Evolutionary conservation across 2,329 filamentous ascomycete genomes (phyloP).

Genomic region (Zymoseptoria brevis): DNA sequence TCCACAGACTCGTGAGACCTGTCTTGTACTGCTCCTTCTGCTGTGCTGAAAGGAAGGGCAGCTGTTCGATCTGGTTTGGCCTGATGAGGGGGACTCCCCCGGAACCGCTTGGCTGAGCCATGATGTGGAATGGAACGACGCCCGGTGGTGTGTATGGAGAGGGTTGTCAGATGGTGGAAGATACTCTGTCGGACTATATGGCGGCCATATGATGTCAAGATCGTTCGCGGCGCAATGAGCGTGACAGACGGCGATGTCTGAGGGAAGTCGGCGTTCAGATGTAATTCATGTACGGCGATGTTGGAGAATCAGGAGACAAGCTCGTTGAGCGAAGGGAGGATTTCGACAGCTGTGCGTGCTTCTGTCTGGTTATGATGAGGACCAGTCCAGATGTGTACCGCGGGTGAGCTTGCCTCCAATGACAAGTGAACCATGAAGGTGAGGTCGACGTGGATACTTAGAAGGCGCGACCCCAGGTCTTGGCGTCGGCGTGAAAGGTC

Average conservation of each 20-base stretch:
- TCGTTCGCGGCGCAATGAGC: not conserved
- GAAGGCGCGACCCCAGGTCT: not conserved
- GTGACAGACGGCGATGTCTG: not conserved
- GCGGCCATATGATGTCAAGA: not conserved
- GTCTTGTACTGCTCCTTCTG: constrained; percentile 50
- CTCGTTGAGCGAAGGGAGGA: not conserved
- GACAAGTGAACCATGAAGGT: not conserved
- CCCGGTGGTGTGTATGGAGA: not conserved
- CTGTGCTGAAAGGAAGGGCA: constrained; percentile 46
- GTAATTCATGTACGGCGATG: not conserved
- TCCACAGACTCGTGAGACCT: constrained; percentile 49
- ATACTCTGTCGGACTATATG: not conserved
- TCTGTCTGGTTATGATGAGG: not conserved
- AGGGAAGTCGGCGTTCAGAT: not conserved
- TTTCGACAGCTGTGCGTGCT: not conserved
- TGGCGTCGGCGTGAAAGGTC: not conserved
- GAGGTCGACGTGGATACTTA: not conserved
- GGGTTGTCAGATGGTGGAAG: not conserved
- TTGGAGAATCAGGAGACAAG: not conserved
- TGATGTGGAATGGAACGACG: not conserved
- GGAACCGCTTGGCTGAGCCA: not conserved
- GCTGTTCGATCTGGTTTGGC: constrained; percentile 45
- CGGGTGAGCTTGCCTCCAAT: not conserved
- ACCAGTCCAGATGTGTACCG: not conserved
- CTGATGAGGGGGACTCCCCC: constrained; percentile 32